A percentile compares a stretch with the other conserved stretches of the same genome.
These are phyloP conservation scores for Acacia melanoxylon DNA, from an alignment of 306 rosid genomes.

Conservation along the genomic window DNA sequence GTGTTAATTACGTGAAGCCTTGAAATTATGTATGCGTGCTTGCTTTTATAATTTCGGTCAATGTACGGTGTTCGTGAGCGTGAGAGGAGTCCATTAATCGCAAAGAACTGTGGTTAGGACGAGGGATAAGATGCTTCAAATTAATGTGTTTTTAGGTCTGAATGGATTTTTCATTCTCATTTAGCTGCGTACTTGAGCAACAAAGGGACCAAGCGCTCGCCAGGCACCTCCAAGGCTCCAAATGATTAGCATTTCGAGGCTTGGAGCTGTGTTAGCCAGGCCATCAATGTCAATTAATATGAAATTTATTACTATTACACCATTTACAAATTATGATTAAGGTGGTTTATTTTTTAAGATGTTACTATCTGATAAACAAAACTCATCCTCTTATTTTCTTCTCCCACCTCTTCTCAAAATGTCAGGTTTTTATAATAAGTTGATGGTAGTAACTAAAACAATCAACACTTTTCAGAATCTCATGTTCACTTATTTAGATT, in stretches of 20 bases:
- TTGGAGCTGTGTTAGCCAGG: not conserved
- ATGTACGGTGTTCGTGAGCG: not conserved
- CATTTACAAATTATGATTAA: not conserved
- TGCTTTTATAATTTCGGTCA: not conserved
- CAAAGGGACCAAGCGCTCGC: not conserved
- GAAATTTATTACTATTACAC: not conserved
- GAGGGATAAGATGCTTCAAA: not conserved
- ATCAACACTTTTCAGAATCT: too few species aligned
- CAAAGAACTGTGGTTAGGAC: not conserved
- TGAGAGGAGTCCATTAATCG: not conserved
- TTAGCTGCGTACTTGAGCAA: not conserved
- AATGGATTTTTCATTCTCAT: not conserved
- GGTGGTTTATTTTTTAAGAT: not conserved
- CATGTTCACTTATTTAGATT: too few species aligned
- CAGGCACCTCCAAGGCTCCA: not conserved
- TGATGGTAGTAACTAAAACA: too few species aligned
- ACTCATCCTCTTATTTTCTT: too few species aligned
- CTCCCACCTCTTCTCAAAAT: too few species aligned
- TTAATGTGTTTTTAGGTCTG: not conserved
- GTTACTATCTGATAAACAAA: too few species aligned
- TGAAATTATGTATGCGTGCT: not conserved
- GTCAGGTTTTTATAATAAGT: too few species aligned
- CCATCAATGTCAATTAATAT: too few species aligned
- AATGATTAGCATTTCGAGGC: not conserved
- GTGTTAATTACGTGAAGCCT: constrained; percentile 52